Evolutionary conservation across 2,329 filamentous ascomycete genomes (phyloP), one percentile per base, ranked within the genome.

Genomic region (Phialemoniopsis sp.): DNA sequence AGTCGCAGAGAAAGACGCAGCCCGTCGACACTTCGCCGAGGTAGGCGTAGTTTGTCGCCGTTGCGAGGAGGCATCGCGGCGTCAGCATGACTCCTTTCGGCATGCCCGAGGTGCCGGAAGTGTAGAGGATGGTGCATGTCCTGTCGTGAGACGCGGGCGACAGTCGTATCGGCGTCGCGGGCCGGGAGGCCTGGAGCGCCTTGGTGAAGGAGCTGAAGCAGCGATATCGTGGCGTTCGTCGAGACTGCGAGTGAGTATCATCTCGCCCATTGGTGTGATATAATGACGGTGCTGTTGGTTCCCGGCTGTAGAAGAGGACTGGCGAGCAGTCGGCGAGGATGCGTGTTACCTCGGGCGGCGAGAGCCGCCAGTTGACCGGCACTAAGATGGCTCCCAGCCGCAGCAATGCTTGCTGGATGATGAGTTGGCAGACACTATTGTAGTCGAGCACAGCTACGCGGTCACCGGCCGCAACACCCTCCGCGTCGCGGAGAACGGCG

Each of bases 321-420:
- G 40, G 36, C 13, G 36, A 30, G 37, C 40, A 39, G 33, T 42
- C 40, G 13, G 4, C 29, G 3, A 37, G 7, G 17, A 42, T 15
- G 12, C 15, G 18, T 2, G 33, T 8, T 2, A 42, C 15, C 28
- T 42, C 40, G 5, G 32, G 33, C 3, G 14, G 13, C 6, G 40
- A 30, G 13, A 42, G 37, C n/a, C 40, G 37, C 40, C 40, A 42
- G 33, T 42, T 42, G 9, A 42, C 29, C 13, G 40, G 40, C 13
- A 42, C 40, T 13, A 42, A 39, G 17, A 39, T 42, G 29, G 40
- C 40, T 8, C 40, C 40, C 8, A 36, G 26, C 9, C 33, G 32
- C 33, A 42, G 35, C 7, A 42, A 29, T 3, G 40, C 40, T 5
- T 39, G 36, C 18, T 42, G 40, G 13, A 42, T 32, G 33, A 42